phyloP scores from a whole-genome alignment of 139 green algal genomes.

The Chlorella sp. region DNA sequence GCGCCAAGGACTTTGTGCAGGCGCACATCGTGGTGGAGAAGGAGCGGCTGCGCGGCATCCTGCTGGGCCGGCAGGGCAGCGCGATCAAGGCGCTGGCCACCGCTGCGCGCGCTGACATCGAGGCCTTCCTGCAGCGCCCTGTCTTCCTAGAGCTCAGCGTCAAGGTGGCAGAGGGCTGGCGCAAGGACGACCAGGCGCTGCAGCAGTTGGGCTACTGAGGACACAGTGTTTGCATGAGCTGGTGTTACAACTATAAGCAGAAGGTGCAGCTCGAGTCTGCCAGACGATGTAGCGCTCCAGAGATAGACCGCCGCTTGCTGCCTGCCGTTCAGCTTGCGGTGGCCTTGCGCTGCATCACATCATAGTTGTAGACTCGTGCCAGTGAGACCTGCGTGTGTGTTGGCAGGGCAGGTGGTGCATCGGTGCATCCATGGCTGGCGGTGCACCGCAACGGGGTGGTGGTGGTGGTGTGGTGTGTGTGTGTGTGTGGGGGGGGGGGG shows the following conservation, averaged over 20 bases:
- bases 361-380: conserved; percentile 83
- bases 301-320: too few relatives aligned
- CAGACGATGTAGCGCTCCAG: too few relatives aligned
- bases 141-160: conserved; percentile 85
- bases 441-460: neutral
- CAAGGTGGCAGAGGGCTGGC: conserved; percentile 67
- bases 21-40: conserved; percentile 45
- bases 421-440: neutral
- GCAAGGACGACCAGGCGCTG: conserved; percentile 32
- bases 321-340: too few relatives aligned
- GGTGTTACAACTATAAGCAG: too few relatives aligned
- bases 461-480: neutral
- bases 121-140: conserved; percentile 74
- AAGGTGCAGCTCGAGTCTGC: too few relatives aligned
- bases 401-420: neutral
- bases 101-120: conserved; percentile 70
- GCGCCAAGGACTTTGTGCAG: conserved; percentile 74
- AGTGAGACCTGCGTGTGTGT: conserved; percentile 60
- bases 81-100: conserved; percentile 67
- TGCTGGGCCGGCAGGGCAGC: conserved; percentile 73
- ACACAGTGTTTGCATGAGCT: too few relatives aligned
- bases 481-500: neutral
- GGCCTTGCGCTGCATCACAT: too few relatives aligned
- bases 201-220: conserved; percentile 25
- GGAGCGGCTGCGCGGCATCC: conserved; percentile 76